Conservation (phyloP, 495 filamentous ascomycete species). For the Daldinia concentrica region DNA sequence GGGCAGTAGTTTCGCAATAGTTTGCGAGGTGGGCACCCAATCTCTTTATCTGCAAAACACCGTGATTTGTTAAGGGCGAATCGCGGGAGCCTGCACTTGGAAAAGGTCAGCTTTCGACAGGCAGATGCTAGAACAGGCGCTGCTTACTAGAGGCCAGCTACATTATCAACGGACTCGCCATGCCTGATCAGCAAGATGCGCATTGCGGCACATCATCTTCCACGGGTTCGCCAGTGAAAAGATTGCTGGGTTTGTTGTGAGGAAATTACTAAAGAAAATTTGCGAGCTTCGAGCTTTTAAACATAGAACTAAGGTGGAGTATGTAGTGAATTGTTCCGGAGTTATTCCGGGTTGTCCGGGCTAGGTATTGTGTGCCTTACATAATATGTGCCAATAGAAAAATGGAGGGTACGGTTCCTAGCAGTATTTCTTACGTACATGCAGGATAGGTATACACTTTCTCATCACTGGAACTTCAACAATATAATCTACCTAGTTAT, state of each 20-base stretch:
- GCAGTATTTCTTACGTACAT: too few species aligned
- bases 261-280: neutral
- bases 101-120: constrained; percentile 35
- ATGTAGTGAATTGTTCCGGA: neutral
- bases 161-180: constrained; percentile 89
- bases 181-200: constrained; percentile 82
- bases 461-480: too few species aligned
- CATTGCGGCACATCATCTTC: constrained; percentile 55
- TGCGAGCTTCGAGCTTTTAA: neutral
- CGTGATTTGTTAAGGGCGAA: constrained; percentile 83
- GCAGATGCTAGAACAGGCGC: neutral
- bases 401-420: neutral
- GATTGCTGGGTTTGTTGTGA: neutral
- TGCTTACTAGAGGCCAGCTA: constrained; percentile 74
- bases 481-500: too few species aligned
- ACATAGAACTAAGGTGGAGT: neutral
- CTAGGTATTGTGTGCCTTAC: too few species aligned
- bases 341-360: neutral
- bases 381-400: neutral
- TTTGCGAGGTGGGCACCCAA: constrained; percentile 68
- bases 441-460: too few species aligned
- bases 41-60: constrained; percentile 74
- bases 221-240: neutral
- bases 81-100: constrained; percentile 80
- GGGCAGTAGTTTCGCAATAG: constrained; percentile 49